A percentile compares a stretch with the other conserved stretches of the same genome.
These are phyloP conservation scores for Pinus taeda DNA, from an alignment of 75 land plant species.

Conservation along the genomic window DNA sequence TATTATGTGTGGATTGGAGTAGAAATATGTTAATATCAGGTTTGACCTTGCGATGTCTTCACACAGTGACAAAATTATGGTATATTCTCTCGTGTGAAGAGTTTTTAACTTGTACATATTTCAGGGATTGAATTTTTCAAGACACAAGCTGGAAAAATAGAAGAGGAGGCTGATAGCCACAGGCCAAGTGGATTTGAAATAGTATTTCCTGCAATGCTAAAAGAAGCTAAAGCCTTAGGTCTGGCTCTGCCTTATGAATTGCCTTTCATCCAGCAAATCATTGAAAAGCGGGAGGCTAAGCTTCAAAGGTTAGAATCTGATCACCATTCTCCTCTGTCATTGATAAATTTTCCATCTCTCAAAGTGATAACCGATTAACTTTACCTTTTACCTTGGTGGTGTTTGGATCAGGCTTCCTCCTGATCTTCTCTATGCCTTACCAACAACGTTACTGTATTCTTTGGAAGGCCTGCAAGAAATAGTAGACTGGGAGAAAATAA, in stretches of 20 bases:
- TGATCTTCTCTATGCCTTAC: neutral
- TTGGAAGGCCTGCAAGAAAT: conserved; percentile 21
- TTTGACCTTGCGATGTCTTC: neutral
- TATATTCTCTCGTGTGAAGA: no score
- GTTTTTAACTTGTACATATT: no score
- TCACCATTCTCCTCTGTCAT: neutral
- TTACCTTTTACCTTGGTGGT: neutral
- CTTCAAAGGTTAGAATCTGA: conserved; percentile 6
- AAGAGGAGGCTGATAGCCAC: neutral
- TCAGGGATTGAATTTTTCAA: conserved; percentile 8
- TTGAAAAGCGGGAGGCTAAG: conserved; percentile 7
- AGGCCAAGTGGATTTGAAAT: conserved; percentile 16
- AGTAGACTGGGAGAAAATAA: conserved; percentile 18
- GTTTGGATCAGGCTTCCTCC: neutral
- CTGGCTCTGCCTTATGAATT: conserved; percentile 13
- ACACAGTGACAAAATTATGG: neutral
- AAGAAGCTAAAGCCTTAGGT: conserved; percentile 8
- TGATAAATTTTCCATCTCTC: neutral
- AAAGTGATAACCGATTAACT: neutral
- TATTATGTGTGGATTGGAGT: no score
- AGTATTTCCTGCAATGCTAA: conserved; percentile 10
- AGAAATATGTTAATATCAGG: neutral
- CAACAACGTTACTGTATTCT: conserved; percentile 12
- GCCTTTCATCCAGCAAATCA: conserved; percentile 1
- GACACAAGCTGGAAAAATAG: neutral